These are phyloP conservation scores for Boletus subparvulus DNA, from an alignment of 768 basidiomycete species.

Conservation along the genomic window DNA sequence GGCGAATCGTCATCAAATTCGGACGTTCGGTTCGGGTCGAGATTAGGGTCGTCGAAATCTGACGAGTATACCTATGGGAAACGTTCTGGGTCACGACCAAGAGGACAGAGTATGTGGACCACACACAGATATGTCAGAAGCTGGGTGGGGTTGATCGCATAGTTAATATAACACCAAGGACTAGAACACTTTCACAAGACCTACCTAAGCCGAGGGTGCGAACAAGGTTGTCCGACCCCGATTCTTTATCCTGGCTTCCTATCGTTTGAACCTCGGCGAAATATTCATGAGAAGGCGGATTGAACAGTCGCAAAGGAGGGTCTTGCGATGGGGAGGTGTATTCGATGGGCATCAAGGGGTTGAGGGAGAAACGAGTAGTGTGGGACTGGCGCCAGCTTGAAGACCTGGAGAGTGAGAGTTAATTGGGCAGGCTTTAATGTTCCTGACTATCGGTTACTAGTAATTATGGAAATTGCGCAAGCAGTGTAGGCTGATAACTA, in stretches of 20 bases:
- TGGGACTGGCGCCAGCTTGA: constrained; percentile 6
- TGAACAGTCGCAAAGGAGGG: constrained; percentile 15
- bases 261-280: constrained; percentile 13
- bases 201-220: constrained; percentile 20
- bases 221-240: constrained; percentile 10
- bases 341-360: constrained; percentile 22
- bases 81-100: background rate
- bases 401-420: constrained; percentile 14
- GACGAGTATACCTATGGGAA: constrained; percentile 4
- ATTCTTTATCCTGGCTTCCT: constrained; percentile 26
- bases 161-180: background rate
- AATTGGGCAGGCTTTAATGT: constrained; percentile 7
- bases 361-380: constrained; percentile 1
- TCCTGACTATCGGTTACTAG: constrained; percentile 14
- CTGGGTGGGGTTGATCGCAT: constrained; percentile 7
- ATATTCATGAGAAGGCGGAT: constrained; percentile 3
- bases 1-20: constrained; percentile 60
- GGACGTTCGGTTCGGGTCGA: constrained; percentile 11
- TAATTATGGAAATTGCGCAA: constrained; percentile 17
- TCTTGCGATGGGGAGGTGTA: constrained; percentile 10
- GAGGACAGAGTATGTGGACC: background rate
- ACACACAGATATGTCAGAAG: constrained; percentile 21
- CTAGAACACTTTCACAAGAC: constrained; percentile 5
- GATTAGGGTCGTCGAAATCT: constrained; percentile 27
- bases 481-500: background rate